Conservation (phyloP, 345 rosid genomes). For the Aquilaria yunnanensis region DNA sequence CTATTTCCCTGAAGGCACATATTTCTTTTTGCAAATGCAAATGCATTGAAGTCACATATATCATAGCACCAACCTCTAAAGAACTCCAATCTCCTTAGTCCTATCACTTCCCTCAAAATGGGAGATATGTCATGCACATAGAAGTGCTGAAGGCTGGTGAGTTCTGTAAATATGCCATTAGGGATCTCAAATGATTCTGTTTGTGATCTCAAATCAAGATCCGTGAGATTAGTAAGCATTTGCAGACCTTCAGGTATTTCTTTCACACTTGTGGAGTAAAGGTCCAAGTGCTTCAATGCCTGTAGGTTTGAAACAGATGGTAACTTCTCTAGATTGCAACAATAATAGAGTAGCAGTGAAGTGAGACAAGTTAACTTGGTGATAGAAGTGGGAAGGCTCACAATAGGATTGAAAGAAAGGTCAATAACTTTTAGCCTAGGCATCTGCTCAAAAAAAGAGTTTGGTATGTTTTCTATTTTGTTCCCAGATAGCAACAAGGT, state of each 20-base stretch:
- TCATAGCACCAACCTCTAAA: background rate
- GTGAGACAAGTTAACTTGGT: constrained; percentile 3
- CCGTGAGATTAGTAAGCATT: background rate
- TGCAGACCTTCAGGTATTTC: background rate
- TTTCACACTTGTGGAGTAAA: background rate
- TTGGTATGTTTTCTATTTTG: background rate
- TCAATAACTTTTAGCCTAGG: constrained; percentile 12
- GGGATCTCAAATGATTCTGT: background rate
- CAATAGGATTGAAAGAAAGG: background rate
- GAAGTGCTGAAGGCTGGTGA: background rate
- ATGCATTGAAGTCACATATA: background rate
- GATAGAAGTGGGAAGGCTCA: constrained; percentile 2
- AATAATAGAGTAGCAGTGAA: background rate
- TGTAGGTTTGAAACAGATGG: background rate
- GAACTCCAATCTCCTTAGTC: constrained; percentile 6
- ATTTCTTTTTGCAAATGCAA: background rate
- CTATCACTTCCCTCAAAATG: background rate
- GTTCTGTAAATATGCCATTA: background rate
- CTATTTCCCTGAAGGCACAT: background rate
- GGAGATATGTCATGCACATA: background rate
- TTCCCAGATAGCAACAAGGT: constrained; percentile 9
- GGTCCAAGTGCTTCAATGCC: background rate
- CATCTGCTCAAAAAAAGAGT: constrained; percentile 10
- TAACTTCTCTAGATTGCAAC: background rate
- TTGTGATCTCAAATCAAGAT: background rate